These are phyloP conservation scores for Pichia deserticola DNA, from an alignment of 805 yeast genomes.

Conservation along the genomic window DNA sequence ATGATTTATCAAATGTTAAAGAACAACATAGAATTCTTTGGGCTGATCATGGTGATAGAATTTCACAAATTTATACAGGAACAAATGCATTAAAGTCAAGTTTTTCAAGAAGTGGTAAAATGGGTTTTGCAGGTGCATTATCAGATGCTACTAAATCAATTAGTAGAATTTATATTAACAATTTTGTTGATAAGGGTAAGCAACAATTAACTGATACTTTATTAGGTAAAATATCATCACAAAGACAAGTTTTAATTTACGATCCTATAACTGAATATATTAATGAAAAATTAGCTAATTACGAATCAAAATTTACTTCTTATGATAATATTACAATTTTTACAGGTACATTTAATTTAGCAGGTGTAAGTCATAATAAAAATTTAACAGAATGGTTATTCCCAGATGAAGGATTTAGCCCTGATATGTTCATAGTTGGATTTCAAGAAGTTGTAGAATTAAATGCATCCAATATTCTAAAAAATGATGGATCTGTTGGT, in stretches of 20 bases:
- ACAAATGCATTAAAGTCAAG: conserved; percentile 95
- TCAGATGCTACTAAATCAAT: conserved; percentile 96
- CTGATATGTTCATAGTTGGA: conserved; percentile 85
- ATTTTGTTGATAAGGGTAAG: conserved; percentile 85
- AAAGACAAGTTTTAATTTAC: conserved; percentile 61
- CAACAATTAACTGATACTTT: conserved; percentile 85
- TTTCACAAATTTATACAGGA: conserved; percentile 93
- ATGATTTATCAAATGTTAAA: conserved; percentile 46
- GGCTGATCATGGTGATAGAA: conserved; percentile 98
- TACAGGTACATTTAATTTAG: conserved; percentile 82
- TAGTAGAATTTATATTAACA: conserved; percentile 89
- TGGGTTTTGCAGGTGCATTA: conserved; percentile 95
- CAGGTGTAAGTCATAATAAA: conserved; percentile 53
- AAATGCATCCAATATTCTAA: conserved; percentile 83
- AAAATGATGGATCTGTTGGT: conserved; percentile 74
- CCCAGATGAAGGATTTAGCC: conserved; percentile 52
- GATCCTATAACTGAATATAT: conserved; percentile 89
- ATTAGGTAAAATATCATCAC: conserved; percentile 73
- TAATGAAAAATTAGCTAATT: conserved; percentile 48
- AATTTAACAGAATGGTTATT: conserved; percentile 77
- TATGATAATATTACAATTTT: conserved; percentile 55
- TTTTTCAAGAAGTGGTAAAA: conserved; percentile 88
- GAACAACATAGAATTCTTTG: conserved; percentile 79
- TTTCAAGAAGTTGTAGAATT: conserved; percentile 92
- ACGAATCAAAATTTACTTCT: conserved; percentile 49